phyloP scores from a whole-genome alignment of 1,139 yeast genomes.

The Protomyces gravidus region DNA sequence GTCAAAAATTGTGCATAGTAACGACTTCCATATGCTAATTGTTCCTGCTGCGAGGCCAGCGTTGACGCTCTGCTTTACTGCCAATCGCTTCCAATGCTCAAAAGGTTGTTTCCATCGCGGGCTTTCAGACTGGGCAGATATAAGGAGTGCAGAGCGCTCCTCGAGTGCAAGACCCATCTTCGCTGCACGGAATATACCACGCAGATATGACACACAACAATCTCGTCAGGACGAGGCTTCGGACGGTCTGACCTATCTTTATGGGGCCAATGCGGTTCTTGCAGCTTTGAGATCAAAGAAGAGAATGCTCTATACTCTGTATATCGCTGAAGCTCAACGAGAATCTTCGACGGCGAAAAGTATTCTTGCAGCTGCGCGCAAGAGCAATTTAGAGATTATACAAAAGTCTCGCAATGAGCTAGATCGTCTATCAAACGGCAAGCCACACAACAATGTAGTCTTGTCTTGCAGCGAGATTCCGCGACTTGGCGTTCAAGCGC shows the following conservation, averaged over 20 bases:
- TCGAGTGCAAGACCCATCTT: no score
- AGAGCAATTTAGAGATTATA: slow-evolving; percentile 1
- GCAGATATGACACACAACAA: no score
- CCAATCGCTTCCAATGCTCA: no score
- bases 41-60: no score
- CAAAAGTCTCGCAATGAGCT: slow-evolving; percentile 5
- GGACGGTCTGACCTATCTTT: not conserved
- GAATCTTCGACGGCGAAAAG: not conserved
- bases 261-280: slow-evolving; percentile 10
- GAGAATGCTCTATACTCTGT: not conserved
- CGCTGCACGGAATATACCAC: no score
- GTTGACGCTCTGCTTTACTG: no score
- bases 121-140: no score
- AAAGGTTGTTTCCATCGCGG: no score
- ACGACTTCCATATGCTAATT: no score
- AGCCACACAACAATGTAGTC: slow-evolving; percentile 19
- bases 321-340: not conserved
- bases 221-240: no score
- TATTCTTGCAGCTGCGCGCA: slow-evolving; percentile 1
- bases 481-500: not conserved
- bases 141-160: no score
- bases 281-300: slow-evolving; percentile 12
- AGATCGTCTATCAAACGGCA: slow-evolving; percentile 1
- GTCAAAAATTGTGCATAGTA: no score
- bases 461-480: slow-evolving; percentile 5